Evolutionary conservation across 805 yeast species (phyloP).

Genomic region (Kodamaea restingae): DNA sequence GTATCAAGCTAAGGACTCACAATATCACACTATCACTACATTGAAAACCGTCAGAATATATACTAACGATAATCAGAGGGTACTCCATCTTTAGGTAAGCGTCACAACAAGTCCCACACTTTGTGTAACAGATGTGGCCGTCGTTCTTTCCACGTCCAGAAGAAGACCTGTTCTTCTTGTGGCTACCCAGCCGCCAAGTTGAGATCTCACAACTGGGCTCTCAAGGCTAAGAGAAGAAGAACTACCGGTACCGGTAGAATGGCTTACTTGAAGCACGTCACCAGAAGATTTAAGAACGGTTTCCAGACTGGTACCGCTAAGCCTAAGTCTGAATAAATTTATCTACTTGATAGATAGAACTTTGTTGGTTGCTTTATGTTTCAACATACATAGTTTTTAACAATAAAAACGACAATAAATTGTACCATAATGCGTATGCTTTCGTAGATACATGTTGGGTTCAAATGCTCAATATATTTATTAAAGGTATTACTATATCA

Average conservation of each 20-base stretch:
- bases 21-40: conserved; percentile 1
- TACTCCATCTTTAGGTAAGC: conserved; percentile 99
- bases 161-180: conserved; percentile 98
- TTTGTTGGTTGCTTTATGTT: conserved; percentile 7
- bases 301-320: conserved; percentile 86
- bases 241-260: conserved; percentile 99
- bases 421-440: conserved; percentile 7
- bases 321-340: conserved; percentile 57
- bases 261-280: conserved; percentile 94
- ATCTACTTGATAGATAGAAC: conserved; percentile 3
- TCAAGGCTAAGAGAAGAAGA: conserved; percentile 98
- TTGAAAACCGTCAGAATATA: not conserved
- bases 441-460: not conserved
- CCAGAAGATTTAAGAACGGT: conserved; percentile 98
- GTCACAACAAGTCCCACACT: conserved; percentile 99
- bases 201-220: conserved; percentile 99
- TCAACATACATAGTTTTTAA: conserved; percentile 7
- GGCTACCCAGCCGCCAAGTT: conserved; percentile 99
- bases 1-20: no score
- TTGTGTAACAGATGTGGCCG: conserved; percentile 98
- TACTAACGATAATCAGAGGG: conserved; percentile 61
- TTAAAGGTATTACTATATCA: not conserved
- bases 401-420: conserved; percentile 9
- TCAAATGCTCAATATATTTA: no score
- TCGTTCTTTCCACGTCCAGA: conserved; percentile 98